phyloP scores from a whole-genome alignment of 2,329 filamentous ascomycete species.

The Claviceps pusilla region DNA sequence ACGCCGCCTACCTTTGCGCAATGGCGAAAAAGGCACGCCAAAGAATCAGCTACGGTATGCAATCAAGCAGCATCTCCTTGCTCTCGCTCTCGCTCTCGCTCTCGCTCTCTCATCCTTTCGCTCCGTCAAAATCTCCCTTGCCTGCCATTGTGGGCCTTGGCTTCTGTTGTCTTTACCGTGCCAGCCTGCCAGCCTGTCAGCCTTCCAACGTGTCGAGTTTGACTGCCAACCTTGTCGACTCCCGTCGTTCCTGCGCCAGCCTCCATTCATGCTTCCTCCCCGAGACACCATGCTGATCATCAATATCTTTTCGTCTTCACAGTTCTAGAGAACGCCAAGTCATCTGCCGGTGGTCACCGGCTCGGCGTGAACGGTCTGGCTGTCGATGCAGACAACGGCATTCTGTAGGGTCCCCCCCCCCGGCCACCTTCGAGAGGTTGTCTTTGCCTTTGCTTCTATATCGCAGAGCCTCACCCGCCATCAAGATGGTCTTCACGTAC shows the following conservation, averaged over 20 bases:
- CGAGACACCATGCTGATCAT: not conserved
- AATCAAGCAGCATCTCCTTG: too few species aligned
- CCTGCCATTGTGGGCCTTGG: too few species aligned
- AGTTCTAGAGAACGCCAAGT: constrained; percentile 46
- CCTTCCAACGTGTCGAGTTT: too few species aligned
- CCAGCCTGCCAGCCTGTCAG: too few species aligned
- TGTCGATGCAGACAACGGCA: constrained; percentile 66
- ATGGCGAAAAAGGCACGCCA: constrained; percentile 57
- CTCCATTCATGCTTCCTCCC: not conserved
- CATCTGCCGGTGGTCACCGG: constrained; percentile 62
- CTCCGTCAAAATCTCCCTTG: too few species aligned
- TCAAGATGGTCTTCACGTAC: not conserved
- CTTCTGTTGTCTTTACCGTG: too few species aligned
- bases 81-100: too few species aligned
- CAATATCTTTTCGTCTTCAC: not conserved
- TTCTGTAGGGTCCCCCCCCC: constrained; percentile 50
- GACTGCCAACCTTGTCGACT: not conserved
- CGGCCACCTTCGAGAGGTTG: too few species aligned
- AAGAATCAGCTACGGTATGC: constrained; percentile 53
- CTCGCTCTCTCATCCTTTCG: too few species aligned
- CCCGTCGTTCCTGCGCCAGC: not conserved
- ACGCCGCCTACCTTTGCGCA: constrained; percentile 6
- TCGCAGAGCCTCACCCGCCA: not conserved
- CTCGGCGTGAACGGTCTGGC: constrained; percentile 91
- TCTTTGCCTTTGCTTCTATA: not conserved